Base-by-base conservation (phyloP, 805 yeast species). In the Barnettozyma siamensis region DNA sequence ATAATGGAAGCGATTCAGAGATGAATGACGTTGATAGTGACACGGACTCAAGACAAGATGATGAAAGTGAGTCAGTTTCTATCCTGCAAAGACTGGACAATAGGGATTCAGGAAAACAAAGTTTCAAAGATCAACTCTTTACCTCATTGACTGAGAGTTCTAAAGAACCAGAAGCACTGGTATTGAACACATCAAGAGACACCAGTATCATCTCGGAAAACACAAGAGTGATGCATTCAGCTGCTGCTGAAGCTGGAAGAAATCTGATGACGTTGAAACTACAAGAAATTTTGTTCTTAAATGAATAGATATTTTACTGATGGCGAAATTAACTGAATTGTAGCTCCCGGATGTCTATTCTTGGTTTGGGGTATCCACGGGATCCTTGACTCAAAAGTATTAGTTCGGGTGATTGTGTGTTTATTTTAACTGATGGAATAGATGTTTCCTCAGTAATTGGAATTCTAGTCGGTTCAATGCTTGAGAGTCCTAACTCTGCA, bases 1-100 rank as follows among this genome's bases (percentile, higher is more conserved):
- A 7, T 11, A 56, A 55, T 36, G 58, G 47, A 1, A 48, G 51
- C 24, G 59, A 55, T 30, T 47, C 54, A 7, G 60, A 55, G 35
- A 54, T 54, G 58, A 55, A 54, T 21, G 60, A 56, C 24, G 46
- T 16, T 30, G 58, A 53, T 40, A 47, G 51, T 32, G 57, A 52
- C 28, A 31, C 43, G 23, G 57, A 52, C 26, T 43, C 44, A 19
- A 41, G 43, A 6, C 42, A 44, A 17, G 53, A 50, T 34, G 48
- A 43, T 7, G 40, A 44, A 2, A 41, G 40, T 17, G 43, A 43
- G 28, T 23, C 40, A 4, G 23, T 23, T 7, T 32, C 43, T 2
- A 43, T 36, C 20, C 33, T 37, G 9, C 41, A 39, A 31, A 43
- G 43, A 31, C 5, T 39, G 33, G 46, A 30, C 13, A 31, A 30